These are phyloP conservation scores for Candida rishiriensis DNA, from an alignment of 805 yeast species.

Conservation along the genomic window DNA sequence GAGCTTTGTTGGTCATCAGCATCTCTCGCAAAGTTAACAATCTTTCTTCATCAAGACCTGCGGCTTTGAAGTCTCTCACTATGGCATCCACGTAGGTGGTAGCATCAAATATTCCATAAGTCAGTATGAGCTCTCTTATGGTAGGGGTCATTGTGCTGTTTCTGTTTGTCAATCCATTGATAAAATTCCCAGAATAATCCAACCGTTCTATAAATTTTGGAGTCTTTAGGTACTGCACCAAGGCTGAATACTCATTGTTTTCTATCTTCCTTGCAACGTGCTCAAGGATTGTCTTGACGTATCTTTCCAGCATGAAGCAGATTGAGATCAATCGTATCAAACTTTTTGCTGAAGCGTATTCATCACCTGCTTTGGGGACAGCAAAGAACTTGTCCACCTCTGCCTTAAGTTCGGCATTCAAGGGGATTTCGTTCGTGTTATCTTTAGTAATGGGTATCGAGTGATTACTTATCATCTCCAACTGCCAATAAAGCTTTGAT, in stretches of 20 bases:
- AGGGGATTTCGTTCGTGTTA: no score
- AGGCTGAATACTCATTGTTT: no score
- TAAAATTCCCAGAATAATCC: not conserved
- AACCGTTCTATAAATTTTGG: not conserved
- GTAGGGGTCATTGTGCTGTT: not conserved
- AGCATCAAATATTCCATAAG: no score
- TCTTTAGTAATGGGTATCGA: no score
- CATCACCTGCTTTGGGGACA: not conserved
- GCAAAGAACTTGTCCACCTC: not conserved
- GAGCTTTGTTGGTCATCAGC: not conserved
- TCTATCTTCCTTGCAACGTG: not conserved
- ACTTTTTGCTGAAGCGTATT: not conserved
- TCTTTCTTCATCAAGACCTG: not conserved
- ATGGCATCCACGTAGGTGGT: not conserved
- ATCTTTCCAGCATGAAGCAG: not conserved
- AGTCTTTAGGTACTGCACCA: not conserved
- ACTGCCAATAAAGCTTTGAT: no score
- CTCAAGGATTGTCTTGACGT: not conserved
- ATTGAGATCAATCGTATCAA: not conserved
- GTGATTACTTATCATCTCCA: no score
- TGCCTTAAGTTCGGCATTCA: no score
- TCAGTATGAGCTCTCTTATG: not conserved
- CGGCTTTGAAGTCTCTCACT: not conserved
- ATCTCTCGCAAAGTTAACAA: not conserved
- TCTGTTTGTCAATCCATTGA: not conserved